Evolutionary conservation across 73 alveolate species (phyloP).

Genomic region (Tetrahymena malaccensis): DNA sequence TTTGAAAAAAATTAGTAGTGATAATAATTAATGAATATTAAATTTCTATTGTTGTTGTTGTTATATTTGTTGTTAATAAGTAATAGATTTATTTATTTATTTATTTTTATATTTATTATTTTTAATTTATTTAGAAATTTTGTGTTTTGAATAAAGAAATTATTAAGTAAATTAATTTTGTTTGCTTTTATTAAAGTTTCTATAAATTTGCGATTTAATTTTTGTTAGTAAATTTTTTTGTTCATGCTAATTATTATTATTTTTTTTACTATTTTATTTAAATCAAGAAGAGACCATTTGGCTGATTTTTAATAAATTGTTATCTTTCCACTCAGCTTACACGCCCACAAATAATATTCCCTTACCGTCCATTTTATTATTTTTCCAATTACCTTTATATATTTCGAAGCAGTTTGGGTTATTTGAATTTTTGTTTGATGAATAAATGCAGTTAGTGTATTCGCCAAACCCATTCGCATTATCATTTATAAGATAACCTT

Average conservation of each 20-base stretch:
- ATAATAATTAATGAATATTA: no score
- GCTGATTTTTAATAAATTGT: neutral
- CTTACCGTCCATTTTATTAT: constrained; percentile 60
- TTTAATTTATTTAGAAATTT: no score
- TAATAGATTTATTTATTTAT: no score
- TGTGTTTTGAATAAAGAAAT: neutral
- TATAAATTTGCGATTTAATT: neutral
- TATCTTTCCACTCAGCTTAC: neutral
- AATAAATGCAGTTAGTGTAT: constrained; percentile 19
- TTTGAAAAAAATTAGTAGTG: neutral
- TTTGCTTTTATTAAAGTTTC: neutral
- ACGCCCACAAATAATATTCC: constrained; percentile 25
- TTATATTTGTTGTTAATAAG: neutral
- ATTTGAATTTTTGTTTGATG: constrained; percentile 14
- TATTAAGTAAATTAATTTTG: neutral
- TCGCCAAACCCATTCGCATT: constrained; percentile 49
- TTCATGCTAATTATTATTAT: neutral
- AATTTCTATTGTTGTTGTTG: no score
- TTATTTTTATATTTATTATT: no score
- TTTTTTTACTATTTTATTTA: neutral
- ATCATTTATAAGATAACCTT: constrained; percentile 60
- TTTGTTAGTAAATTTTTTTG: neutral
- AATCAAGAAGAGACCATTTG: neutral
- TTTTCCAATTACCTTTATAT: constrained; percentile 57
- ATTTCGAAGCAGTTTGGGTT: constrained; percentile 22